Conservation (phyloP, 179 eudicot genomes). For the Kewa caespitosa region DNA sequence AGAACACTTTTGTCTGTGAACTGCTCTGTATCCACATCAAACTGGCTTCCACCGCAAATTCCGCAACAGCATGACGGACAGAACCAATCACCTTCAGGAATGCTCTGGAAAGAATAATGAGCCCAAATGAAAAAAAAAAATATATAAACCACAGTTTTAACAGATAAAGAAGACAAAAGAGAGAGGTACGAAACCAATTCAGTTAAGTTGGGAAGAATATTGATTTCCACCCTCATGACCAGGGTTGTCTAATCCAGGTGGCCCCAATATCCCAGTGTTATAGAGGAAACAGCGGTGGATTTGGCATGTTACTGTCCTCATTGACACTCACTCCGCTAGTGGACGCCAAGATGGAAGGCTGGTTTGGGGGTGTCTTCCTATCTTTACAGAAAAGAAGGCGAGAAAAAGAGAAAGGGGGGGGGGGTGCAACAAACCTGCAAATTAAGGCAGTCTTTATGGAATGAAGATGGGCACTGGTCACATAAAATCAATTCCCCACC, state of each 20-base stretch:
- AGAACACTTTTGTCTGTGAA: slow-evolving; percentile 35
- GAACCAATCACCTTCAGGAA: slow-evolving; percentile 96
- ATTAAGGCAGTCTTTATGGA: slow-evolving; percentile 70
- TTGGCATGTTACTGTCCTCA: too few species aligned
- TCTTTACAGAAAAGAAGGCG: too few species aligned
- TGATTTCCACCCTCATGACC: too few species aligned
- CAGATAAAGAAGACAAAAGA: neutral
- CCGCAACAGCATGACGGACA: slow-evolving; percentile 92
- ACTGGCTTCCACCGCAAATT: slow-evolving; percentile 51
- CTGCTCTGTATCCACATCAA: slow-evolving; percentile 30
- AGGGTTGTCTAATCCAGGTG: too few species aligned
- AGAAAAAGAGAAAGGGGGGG: neutral
- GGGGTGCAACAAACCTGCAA: slow-evolving; percentile 50
- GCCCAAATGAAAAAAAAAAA: slow-evolving; percentile 7
- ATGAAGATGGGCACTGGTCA: slow-evolving; percentile 91
- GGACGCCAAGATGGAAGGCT: too few species aligned
- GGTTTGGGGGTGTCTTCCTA: too few species aligned
- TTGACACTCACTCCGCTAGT: too few species aligned
- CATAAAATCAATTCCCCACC: slow-evolving; percentile 83
- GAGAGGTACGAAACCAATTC: too few species aligned
- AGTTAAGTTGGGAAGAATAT: too few species aligned
- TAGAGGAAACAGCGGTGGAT: too few species aligned
- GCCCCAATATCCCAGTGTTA: too few species aligned
- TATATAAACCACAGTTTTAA: neutral
- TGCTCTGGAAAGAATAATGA: slow-evolving; percentile 38